These are phyloP conservation scores for Kuraishia hungarica DNA, from an alignment of 805 yeast genomes.

Conservation along the genomic window DNA sequence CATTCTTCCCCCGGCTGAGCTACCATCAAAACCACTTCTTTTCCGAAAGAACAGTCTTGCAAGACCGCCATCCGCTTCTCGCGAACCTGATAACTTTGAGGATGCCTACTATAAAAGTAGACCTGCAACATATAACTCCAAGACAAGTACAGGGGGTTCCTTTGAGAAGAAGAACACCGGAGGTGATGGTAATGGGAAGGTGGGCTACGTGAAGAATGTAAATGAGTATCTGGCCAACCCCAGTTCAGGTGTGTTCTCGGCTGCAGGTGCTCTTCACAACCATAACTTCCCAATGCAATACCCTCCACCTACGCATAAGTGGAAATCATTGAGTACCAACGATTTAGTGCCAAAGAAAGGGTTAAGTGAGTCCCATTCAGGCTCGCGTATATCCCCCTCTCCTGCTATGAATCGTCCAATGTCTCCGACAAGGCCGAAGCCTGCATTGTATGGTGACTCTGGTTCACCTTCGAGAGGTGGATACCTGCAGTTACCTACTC, in stretches of 20 bases:
- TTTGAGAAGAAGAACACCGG: neutral
- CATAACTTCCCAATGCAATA: conserved; percentile 4
- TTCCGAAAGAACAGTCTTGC: conserved; percentile 3
- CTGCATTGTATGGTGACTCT: conserved; percentile 11
- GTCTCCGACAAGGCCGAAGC: conserved; percentile 13
- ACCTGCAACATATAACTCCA: neutral
- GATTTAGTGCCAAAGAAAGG: neutral
- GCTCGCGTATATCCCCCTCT: conserved; percentile 1
- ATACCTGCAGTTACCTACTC: neutral
- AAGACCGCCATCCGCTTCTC: neutral
- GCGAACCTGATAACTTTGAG: neutral
- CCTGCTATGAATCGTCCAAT: conserved; percentile 1
- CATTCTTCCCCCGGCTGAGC: conserved; percentile 10
- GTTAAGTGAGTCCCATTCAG: neutral
- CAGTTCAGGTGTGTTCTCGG: conserved; percentile 1
- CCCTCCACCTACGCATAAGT: neutral
- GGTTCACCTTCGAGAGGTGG: conserved; percentile 4
- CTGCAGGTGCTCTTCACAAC: neutral
- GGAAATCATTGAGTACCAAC: neutral
- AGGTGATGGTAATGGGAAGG: conserved; percentile 6
- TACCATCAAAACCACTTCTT: conserved; percentile 2
- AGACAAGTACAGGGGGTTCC: neutral
- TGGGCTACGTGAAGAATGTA: conserved; percentile 12
- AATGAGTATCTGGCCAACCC: conserved; percentile 12
- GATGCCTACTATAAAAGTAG: conserved; percentile 2